These are phyloP conservation scores for Sugiyamaella pinicola DNA, from an alignment of 1,139 yeast genomes.

Conservation along the genomic window DNA sequence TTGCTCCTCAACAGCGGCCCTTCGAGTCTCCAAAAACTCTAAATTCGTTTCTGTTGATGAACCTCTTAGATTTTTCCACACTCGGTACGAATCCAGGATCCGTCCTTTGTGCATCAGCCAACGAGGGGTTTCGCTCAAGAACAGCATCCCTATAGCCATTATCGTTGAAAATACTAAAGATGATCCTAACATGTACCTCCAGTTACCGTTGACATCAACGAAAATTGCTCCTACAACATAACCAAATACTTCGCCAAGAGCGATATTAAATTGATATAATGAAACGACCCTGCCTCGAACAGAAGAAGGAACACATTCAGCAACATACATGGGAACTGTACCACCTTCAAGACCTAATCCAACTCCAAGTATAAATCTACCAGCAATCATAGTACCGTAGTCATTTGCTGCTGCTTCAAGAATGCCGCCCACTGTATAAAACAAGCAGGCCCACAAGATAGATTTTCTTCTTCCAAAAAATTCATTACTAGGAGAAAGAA, in stretches of 20 bases:
- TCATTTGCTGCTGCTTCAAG: constrained; percentile 54
- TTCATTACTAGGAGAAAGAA: constrained; percentile 43
- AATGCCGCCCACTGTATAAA: constrained; percentile 59
- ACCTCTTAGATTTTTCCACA: constrained; percentile 56
- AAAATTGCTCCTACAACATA: constrained; percentile 60
- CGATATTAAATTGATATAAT: constrained; percentile 58
- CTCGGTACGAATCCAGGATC: constrained; percentile 64
- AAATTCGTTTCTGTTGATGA: constrained; percentile 46
- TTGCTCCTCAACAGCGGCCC: constrained; percentile 43
- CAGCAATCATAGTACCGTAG: constrained; percentile 54
- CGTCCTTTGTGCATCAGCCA: constrained; percentile 66
- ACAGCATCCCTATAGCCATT: constrained; percentile 51
- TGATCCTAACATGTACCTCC: constrained; percentile 64
- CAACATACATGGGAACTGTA: constrained; percentile 58
- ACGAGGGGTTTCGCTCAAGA: constrained; percentile 73
- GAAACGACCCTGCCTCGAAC: constrained; percentile 60
- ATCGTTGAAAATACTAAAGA: constrained; percentile 59
- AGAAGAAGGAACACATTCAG: constrained; percentile 58
- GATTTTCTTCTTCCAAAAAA: constrained; percentile 56
- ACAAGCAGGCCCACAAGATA: constrained; percentile 54
- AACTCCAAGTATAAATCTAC: constrained; percentile 57
- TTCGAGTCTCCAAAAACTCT: constrained; percentile 55
- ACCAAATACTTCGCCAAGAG: constrained; percentile 61
- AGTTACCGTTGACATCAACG: constrained; percentile 54
- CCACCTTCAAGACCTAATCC: constrained; percentile 67